phyloP scores from a whole-genome alignment of 73 alveolate species.

The Tetrahymena thermophila region DNA sequence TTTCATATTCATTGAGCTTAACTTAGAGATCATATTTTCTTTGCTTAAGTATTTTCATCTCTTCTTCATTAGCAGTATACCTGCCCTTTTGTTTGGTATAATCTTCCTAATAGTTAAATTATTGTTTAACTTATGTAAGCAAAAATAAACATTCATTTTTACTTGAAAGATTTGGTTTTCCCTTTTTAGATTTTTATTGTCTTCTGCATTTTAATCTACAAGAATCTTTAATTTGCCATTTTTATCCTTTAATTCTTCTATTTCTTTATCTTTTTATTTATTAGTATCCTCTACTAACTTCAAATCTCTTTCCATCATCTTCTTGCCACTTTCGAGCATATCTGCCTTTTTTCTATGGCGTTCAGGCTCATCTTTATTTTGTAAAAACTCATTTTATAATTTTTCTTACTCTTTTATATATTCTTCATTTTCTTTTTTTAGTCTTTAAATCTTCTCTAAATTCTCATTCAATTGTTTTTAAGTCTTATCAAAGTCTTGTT shows the following conservation, averaged over 20 bases:
- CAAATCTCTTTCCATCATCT: constrained; percentile 45
- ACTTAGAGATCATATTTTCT: neutral
- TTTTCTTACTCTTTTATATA: constrained; percentile 47
- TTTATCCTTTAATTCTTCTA: constrained; percentile 22
- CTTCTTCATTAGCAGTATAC: constrained; percentile 16
- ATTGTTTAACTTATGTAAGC: neutral
- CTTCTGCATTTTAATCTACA: constrained; percentile 24
- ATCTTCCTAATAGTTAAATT: neutral
- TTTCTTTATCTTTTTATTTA: constrained; percentile 38
- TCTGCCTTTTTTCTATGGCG: constrained; percentile 64
- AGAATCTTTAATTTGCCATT: neutral
- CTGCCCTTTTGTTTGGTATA: neutral
- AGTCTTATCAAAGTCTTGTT: constrained; percentile 35
- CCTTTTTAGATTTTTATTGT: neutral
- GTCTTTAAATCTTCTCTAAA: constrained; percentile 10
- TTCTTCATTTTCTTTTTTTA: constrained; percentile 42
- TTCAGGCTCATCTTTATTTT: constrained; percentile 68
- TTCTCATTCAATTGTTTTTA: constrained; percentile 16
- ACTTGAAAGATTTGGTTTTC: neutral
- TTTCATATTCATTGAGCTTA: neutral
- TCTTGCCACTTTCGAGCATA: constrained; percentile 55
- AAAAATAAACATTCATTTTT: neutral
- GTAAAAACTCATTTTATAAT: constrained; percentile 45
- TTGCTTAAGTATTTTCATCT: constrained; percentile 26
- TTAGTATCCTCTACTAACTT: constrained; percentile 50